These are phyloP conservation scores for Bipolaris victoriae DNA, from an alignment of 2,329 filamentous ascomycete species.

Conservation along the genomic window DNA sequence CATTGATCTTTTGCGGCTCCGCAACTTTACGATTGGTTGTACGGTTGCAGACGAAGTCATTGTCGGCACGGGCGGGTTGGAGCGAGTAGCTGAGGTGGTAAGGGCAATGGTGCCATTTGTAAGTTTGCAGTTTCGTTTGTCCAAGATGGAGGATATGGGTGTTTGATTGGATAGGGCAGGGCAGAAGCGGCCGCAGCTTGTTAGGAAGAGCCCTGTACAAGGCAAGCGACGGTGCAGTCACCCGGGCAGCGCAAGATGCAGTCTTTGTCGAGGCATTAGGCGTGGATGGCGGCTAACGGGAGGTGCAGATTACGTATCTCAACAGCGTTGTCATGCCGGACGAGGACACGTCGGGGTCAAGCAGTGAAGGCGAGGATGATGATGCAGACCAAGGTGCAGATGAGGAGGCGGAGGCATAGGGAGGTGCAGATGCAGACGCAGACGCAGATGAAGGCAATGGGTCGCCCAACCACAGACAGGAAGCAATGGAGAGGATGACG, in stretches of 20 bases:
- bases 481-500: slow-evolving; percentile 15
- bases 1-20: slow-evolving; percentile 79
- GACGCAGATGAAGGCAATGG: slow-evolving; percentile 33
- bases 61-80: slow-evolving; percentile 65
- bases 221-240: slow-evolving; percentile 32
- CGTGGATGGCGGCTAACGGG: slow-evolving; percentile 27
- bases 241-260: slow-evolving; percentile 19
- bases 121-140: slow-evolving; percentile 53
- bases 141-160: not conserved
- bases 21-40: slow-evolving; percentile 75
- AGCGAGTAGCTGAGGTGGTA: slow-evolving; percentile 69
- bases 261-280: slow-evolving; percentile 1
- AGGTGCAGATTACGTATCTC: slow-evolving; percentile 55
- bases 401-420: slow-evolving; percentile 5
- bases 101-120: slow-evolving; percentile 78
- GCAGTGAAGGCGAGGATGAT: slow-evolving; percentile 38
- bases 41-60: slow-evolving; percentile 70
- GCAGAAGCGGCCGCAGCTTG: slow-evolving; percentile 2
- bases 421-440: slow-evolving; percentile 13
- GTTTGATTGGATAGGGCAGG: slow-evolving; percentile 8
- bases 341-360: slow-evolving; percentile 42
- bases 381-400: slow-evolving; percentile 31
- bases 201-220: slow-evolving; percentile 28
- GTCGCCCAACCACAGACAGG: not conserved
- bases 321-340: slow-evolving; percentile 60